Conservation (phyloP, 768 basidiomycete genomes). For the Trametes maxima region DNA sequence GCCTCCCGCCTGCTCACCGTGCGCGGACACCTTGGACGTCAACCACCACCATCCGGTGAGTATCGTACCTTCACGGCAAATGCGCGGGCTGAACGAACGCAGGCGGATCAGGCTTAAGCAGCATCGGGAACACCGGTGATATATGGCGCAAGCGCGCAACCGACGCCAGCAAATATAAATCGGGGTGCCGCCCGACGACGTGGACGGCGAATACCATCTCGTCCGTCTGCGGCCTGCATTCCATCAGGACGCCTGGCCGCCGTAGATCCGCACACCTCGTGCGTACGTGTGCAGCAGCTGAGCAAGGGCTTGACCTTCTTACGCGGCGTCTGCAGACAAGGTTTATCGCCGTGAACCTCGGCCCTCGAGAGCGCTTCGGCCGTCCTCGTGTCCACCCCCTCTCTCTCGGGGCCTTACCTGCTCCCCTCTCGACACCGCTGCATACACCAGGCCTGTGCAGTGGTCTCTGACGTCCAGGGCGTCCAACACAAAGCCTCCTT, state of each 20-base stretch:
- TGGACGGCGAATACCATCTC: slow-evolving; percentile 2
- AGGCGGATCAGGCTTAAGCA: not conserved
- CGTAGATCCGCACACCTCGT: not conserved
- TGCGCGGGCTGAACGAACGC: no score
- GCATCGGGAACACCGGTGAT: not conserved
- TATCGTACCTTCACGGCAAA: not conserved
- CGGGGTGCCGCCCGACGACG: slow-evolving; percentile 9
- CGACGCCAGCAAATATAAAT: slow-evolving; percentile 7
- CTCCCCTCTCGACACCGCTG: not conserved
- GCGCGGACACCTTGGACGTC: not conserved
- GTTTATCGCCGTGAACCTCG: slow-evolving; percentile 2
- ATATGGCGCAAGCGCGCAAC: slow-evolving; percentile 4
- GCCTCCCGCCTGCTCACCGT: no score
- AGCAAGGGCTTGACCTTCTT: not conserved
- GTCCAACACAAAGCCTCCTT: not conserved
- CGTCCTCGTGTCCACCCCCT: not conserved
- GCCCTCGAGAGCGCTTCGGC: slow-evolving; percentile 8
- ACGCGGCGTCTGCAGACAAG: slow-evolving; percentile 10
- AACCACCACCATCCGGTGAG: slow-evolving; percentile 5
- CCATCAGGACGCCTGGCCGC: slow-evolving; percentile 1
- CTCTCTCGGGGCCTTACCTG: not conserved
- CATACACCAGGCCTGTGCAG: slow-evolving; percentile 5
- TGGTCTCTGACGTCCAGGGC: not conserved
- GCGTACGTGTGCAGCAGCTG: not conserved
- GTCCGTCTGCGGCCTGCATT: not conserved